Evolutionary conservation across 306 rosid genomes (phyloP).

Genomic region (Casuarina cunninghamiana): DNA sequence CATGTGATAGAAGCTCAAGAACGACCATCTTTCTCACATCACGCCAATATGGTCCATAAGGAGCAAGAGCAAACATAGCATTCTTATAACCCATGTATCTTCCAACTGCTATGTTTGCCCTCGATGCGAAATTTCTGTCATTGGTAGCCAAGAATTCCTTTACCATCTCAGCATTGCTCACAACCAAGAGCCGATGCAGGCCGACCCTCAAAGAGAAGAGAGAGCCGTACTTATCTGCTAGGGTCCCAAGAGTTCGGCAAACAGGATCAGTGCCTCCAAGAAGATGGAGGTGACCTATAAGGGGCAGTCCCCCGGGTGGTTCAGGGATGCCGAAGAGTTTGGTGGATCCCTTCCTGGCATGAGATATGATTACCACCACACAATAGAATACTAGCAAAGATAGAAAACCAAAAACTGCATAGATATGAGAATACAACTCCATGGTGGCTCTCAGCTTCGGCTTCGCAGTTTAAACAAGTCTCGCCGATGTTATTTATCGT

Average conservation of each 20-base stretch:
- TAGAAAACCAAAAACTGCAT: background rate
- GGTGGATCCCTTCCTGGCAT: background rate
- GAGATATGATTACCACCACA: background rate
- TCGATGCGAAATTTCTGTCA: slow-evolving; percentile 42
- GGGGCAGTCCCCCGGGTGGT: slow-evolving; percentile 36
- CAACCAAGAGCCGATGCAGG: slow-evolving; percentile 29
- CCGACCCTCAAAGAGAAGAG: slow-evolving; percentile 38
- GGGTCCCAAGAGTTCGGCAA: slow-evolving; percentile 26
- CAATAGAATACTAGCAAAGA: background rate
- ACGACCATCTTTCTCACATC: slow-evolving; percentile 47
- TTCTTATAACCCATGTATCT: slow-evolving; percentile 44
- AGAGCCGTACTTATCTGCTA: slow-evolving; percentile 43
- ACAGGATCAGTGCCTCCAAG: slow-evolving; percentile 22
- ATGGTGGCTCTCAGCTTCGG: background rate
- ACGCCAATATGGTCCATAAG: slow-evolving; percentile 68
- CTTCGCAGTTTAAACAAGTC: background rate
- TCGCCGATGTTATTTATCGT: background rate
- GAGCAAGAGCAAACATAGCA: slow-evolving; percentile 49
- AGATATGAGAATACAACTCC: background rate
- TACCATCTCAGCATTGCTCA: slow-evolving; percentile 35
- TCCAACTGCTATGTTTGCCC: slow-evolving; percentile 32
- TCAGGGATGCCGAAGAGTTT: slow-evolving; percentile 17
- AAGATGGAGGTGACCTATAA: slow-evolving; percentile 54
- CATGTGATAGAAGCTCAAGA: slow-evolving; percentile 31
- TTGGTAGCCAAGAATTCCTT: slow-evolving; percentile 36